A percentile compares a stretch with the other conserved stretches of the same genome.
phyloP scores from a whole-genome alignment of 768 basidiomycete genomes.

The Termitomyces sp. region DNA sequence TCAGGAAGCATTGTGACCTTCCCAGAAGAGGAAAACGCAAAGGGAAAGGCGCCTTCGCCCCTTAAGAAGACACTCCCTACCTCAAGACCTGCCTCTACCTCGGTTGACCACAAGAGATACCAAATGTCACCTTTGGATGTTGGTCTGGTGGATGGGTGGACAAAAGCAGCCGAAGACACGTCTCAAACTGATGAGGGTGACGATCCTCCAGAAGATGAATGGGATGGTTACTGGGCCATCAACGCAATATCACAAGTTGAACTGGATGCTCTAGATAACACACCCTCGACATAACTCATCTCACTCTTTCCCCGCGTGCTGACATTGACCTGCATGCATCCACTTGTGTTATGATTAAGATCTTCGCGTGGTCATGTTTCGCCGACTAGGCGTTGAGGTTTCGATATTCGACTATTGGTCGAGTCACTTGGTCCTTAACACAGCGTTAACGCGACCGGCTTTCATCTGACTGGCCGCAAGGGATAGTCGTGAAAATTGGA shows the following conservation, averaged over 20 bases:
- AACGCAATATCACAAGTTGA: constrained; percentile 28
- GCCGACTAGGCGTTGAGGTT: not conserved
- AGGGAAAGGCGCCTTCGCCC: not conserved
- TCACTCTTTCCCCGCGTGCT: not conserved
- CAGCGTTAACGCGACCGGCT: no score
- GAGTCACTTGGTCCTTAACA: not conserved
- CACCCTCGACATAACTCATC: not conserved
- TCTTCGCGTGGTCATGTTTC: not conserved
- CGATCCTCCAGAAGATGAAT: constrained; percentile 34
- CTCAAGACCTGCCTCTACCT: not conserved
- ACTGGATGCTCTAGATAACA: constrained; percentile 3
- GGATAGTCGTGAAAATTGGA: not conserved
- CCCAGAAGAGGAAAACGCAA: constrained; percentile 3
- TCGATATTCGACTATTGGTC: not conserved
- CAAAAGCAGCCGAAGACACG: constrained; percentile 17
- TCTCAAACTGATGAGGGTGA: constrained; percentile 16
- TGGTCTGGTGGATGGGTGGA: constrained; percentile 11
- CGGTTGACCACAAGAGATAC: not conserved
- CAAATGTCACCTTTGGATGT: constrained; percentile 11
- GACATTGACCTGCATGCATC: no score
- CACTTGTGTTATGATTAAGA: not conserved
- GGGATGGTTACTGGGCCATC: constrained; percentile 41
- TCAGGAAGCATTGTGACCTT: constrained; percentile 14
- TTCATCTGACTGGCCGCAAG: not conserved
- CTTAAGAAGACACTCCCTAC: not conserved